Evolutionary conservation across 2,329 filamentous ascomycete species (phyloP).

Genomic region (Hypomyces rosellus): DNA sequence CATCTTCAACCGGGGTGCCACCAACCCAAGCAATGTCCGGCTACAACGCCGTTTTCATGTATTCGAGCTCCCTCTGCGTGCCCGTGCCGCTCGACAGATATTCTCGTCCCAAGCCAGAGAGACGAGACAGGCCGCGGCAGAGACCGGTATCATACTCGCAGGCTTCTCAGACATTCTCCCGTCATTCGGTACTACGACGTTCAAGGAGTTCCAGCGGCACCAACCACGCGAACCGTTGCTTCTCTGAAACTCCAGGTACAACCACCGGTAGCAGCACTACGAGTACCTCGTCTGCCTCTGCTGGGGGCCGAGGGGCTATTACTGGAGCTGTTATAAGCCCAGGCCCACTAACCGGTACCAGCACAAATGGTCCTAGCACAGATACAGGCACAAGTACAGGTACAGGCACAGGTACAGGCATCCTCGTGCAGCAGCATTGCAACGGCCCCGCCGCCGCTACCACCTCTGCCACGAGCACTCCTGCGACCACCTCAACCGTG

Average conservation of each 20-base stretch:
- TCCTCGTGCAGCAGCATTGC: background rate
- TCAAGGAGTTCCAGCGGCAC: constrained; percentile 9
- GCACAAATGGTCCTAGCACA: background rate
- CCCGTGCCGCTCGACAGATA: constrained; percentile 6
- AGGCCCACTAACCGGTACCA: too few relatives aligned
- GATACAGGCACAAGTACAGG: background rate
- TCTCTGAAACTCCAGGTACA: background rate
- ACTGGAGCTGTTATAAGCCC: too few relatives aligned
- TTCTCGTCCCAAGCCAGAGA: background rate
- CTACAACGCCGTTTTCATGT: constrained; percentile 10
- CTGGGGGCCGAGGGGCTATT: too few relatives aligned
- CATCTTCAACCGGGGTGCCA: background rate
- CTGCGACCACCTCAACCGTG: background rate
- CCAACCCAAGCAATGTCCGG: background rate
- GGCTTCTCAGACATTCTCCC: constrained; percentile 1
- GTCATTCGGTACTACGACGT: background rate
- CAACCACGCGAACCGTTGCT: too few relatives aligned
- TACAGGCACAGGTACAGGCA: background rate
- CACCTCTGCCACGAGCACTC: background rate
- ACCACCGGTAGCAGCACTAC: background rate
- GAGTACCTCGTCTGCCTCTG: background rate
- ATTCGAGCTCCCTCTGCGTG: constrained; percentile 6
- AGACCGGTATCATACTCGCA: background rate
- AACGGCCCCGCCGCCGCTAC: constrained; percentile 9
- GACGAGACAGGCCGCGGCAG: background rate